Evolutionary conservation across 139 green algal species (phyloP).

Genomic region (Chlamydomonas asymmetrica): DNA sequence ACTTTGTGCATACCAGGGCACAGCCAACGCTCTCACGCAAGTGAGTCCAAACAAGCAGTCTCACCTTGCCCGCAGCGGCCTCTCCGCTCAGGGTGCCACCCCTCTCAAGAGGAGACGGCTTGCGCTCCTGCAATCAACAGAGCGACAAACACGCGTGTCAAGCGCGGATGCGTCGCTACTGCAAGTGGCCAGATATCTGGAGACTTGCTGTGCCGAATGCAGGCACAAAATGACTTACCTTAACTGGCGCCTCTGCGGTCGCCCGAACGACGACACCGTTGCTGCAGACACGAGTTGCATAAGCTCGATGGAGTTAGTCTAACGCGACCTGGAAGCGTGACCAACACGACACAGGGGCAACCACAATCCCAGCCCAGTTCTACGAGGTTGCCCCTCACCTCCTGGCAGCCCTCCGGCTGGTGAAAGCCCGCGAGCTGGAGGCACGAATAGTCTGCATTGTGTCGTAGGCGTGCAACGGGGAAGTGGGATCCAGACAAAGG

Average conservation of each 20-base stretch:
- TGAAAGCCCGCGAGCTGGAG: constrained; percentile 16
- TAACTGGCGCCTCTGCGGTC: constrained; percentile 22
- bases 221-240: constrained; percentile 4
- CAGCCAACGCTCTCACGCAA: too few relatives aligned
- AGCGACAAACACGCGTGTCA: too few relatives aligned
- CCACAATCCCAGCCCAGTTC: too few relatives aligned
- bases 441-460: constrained; percentile 20
- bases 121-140: constrained; percentile 49
- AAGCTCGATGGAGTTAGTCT: not conserved
- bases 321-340: not conserved
- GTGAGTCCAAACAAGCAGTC: not conserved
- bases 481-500: too few relatives aligned
- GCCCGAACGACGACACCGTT: constrained; percentile 19
- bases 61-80: constrained; percentile 69
- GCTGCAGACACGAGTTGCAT: not conserved
- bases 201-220: not conserved
- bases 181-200: not conserved
- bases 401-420: constrained; percentile 6
- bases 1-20: too few relatives aligned
- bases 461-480: too few relatives aligned
- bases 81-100: constrained; percentile 74
- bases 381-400: constrained; percentile 8
- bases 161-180: too few relatives aligned
- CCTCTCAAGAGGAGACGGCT: constrained; percentile 61
- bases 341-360: not conserved